Conservation (phyloP, 1,139 yeast species). For the Lodderomyces jiufengensis region DNA sequence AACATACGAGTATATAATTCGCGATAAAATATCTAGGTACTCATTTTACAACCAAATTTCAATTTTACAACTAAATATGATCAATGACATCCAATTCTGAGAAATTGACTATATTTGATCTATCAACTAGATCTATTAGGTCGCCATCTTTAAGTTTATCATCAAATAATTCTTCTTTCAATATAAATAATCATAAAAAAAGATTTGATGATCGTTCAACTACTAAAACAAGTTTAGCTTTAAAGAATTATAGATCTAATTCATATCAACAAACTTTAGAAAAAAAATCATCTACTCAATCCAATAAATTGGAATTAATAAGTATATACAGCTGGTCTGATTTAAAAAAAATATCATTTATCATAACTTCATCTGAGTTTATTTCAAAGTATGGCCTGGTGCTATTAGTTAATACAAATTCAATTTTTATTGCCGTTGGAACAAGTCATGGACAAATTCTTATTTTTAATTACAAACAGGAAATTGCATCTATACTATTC, state of each 20-base stretch:
- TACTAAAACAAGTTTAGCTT: constrained; percentile 25
- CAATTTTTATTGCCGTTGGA: constrained; percentile 54
- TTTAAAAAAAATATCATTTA: constrained; percentile 18
- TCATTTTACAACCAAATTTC: not conserved
- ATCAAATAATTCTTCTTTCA: constrained; percentile 8
- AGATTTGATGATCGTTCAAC: constrained; percentile 41
- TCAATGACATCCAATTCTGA: not conserved
- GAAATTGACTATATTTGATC: constrained; percentile 8
- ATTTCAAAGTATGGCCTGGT: constrained; percentile 46
- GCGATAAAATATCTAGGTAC: too few species aligned
- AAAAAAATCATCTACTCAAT: not conserved
- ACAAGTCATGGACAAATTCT: constrained; percentile 58
- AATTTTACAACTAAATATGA: too few species aligned
- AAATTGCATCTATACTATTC: constrained; percentile 34
- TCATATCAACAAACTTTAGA: not conserved
- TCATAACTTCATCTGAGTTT: constrained; percentile 25
- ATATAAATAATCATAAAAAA: constrained; percentile 12
- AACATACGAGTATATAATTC: too few species aligned
- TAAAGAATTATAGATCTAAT: constrained; percentile 11
- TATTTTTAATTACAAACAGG: constrained; percentile 64
- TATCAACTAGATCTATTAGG: constrained; percentile 9
- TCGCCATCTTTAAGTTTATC: constrained; percentile 11
- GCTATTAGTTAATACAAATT: constrained; percentile 43
- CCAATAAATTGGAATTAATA: constrained; percentile 1
- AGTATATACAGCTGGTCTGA: constrained; percentile 26